Base-by-base conservation (phyloP, 306 rosid genomes). In the Prunus salicina region DNA sequence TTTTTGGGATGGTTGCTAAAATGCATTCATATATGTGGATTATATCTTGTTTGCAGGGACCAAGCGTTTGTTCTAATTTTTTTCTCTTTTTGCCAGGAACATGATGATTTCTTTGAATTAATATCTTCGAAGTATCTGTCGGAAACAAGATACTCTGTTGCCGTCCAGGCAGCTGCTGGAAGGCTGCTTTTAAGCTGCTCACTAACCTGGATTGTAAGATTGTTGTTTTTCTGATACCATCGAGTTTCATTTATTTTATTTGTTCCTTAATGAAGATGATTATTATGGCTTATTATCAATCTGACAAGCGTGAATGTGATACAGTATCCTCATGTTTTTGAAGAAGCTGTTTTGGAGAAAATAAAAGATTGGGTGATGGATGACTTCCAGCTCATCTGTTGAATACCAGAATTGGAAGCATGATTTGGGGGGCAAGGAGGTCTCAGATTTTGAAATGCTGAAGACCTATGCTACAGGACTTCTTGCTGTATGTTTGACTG, bases 241-340 rank as follows among this genome's bases (percentile, higher is more conserved):
- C 0, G 45, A 27, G 43, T 46, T 60, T 25, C 7, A 46, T 46
- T 28, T 25, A 4, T 19, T 30, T 45, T 73, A 4, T 2, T 73
- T 22, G 14, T 43, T 43, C 0, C 9, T 5, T 1, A 14, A n/a
- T 34, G 34, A 51, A 30, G 13, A 53, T 5, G 6, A 67, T 20
- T 32, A 14, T 15, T 51, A 41, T 46, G 30, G 66, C 34, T 27
- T 46, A 5, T 45, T 9, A 12, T 61, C 19, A 11, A 25, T 45
- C 60, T 73, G 67, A 73, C 55, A 27, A 43, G 27, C 12, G 13
- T 45, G 68, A 80, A 76, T 79, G 83, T 72, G 71, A 19, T 77
- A 73, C 98, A 96, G 99, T 87, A 91, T 84, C 97, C 98, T 83
- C 97, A 89, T 83, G 90, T 82, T 81, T 92, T 96, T 79, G 99